Evolutionary conservation across 495 filamentous ascomycete genomes (phyloP).

Genomic region (Penicillium taxi): DNA sequence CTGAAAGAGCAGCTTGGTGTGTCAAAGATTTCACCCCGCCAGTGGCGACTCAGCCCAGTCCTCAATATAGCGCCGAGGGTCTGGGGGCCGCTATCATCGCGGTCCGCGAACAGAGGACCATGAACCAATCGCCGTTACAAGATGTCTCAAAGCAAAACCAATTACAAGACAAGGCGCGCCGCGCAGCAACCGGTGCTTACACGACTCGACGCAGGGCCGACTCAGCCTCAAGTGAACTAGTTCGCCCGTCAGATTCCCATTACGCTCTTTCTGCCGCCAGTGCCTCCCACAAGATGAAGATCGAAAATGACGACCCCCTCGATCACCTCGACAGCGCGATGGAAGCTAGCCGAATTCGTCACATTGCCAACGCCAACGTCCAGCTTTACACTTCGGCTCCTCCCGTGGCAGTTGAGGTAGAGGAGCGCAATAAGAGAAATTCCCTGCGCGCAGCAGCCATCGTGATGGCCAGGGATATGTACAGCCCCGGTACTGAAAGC

Average conservation of each 20-base stretch:
- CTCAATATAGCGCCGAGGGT: slow-evolving; percentile 46
- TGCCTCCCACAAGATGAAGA: slow-evolving; percentile 41
- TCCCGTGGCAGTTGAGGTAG: slow-evolving; percentile 59
- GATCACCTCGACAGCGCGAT: slow-evolving; percentile 35
- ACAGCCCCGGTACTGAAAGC: slow-evolving; percentile 41
- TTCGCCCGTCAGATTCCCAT: slow-evolving; percentile 48
- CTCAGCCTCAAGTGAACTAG: slow-evolving; percentile 48
- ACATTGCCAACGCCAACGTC: slow-evolving; percentile 42
- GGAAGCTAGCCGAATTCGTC: slow-evolving; percentile 50
- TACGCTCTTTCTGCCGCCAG: slow-evolving; percentile 64
- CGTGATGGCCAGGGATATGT: slow-evolving; percentile 84
- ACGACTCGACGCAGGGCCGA: slow-evolving; percentile 51
- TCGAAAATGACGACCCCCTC: slow-evolving; percentile 15
- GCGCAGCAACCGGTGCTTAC: slow-evolving; percentile 69
- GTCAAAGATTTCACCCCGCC: slow-evolving; percentile 60
- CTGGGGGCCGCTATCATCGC: slow-evolving; percentile 68
- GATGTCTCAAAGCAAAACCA: slow-evolving; percentile 7
- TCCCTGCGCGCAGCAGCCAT: slow-evolving; percentile 72
- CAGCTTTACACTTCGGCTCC: slow-evolving; percentile 71
- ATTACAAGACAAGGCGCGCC: slow-evolving; percentile 50
- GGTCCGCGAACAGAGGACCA: slow-evolving; percentile 46
- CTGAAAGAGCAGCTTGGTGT: slow-evolving; percentile 58
- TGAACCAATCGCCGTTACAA: slow-evolving; percentile 7
- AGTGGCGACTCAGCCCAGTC: slow-evolving; percentile 45
- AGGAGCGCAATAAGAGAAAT: slow-evolving; percentile 63